Conservation (phyloP, 2,329 filamentous ascomycete species). For the Achaetomium macrosporum region DNA sequence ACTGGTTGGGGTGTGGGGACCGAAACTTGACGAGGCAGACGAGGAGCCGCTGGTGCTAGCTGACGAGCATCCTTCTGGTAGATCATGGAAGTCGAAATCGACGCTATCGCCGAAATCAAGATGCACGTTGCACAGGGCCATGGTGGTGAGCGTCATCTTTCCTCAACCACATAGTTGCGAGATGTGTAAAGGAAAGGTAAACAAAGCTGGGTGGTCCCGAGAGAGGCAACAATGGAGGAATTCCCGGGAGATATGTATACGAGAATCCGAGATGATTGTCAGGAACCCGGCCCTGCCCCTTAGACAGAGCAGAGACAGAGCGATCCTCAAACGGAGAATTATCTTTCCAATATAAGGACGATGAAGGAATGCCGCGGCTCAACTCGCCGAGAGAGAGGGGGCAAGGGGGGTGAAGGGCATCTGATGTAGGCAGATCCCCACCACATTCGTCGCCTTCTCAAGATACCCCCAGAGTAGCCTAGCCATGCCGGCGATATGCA, state of each 20-base stretch:
- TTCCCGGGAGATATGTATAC: conserved; percentile 17
- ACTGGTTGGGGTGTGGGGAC: conserved; percentile 31
- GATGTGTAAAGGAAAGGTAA: not conserved
- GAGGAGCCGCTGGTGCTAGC: conserved; percentile 29
- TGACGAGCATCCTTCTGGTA: conserved; percentile 19
- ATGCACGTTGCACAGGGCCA: conserved; percentile 17
- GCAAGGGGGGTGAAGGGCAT: not conserved
- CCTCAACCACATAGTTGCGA: not conserved
- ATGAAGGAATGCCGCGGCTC: conserved; percentile 7
- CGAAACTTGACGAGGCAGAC: conserved; percentile 26
- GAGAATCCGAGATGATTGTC: conserved; percentile 15
- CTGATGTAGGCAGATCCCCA: not conserved
- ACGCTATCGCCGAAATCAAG: conserved; percentile 31
- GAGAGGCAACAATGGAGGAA: conserved; percentile 14
- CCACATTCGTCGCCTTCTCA: not conserved
- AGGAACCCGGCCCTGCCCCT: conserved; percentile 5
- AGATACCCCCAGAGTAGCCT: conserved; percentile 7
- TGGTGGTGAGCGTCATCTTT: conserved; percentile 18
- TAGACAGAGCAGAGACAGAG: conserved; percentile 18
- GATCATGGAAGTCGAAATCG: conserved; percentile 23
- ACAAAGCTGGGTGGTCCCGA: conserved; percentile 4
- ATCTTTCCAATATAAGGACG: conserved; percentile 17
- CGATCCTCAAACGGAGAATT: conserved; percentile 14
- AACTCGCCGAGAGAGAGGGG: conserved; percentile 10
- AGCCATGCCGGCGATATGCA: conserved; percentile 11